These are phyloP conservation scores for Yamadazyma trypodendri DNA, from an alignment of 1,139 yeast genomes.

Conservation along the genomic window DNA sequence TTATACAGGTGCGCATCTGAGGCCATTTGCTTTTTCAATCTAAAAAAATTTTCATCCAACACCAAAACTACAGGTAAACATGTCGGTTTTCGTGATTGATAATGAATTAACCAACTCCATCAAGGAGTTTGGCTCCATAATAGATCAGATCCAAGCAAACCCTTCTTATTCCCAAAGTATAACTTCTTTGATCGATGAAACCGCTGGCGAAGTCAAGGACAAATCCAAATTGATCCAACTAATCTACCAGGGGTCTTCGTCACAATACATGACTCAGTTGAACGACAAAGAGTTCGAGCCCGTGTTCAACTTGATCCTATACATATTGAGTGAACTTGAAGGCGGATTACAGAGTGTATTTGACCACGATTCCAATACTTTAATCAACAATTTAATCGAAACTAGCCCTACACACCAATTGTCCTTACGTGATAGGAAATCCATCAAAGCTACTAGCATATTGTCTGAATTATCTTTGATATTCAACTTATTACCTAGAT, in stretches of 20 bases:
- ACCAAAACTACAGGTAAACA: conserved; percentile 13
- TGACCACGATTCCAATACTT: conserved; percentile 15
- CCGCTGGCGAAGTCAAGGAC: conserved; percentile 27
- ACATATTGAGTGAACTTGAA: conserved; percentile 34
- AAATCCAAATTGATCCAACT: conserved; percentile 28
- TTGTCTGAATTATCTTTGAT: conserved; percentile 43
- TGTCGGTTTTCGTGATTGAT: conserved; percentile 51
- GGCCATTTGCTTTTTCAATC: too few species aligned
- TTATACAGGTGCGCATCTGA: too few species aligned
- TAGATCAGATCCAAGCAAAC: conserved; percentile 33
- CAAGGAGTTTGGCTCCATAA: conserved; percentile 39
- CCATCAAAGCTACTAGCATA: conserved; percentile 43
- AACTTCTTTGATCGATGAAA: conserved; percentile 14
- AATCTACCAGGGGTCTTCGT: conserved; percentile 26
- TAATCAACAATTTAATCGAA: conserved; percentile 32
- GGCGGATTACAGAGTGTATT: conserved; percentile 28
- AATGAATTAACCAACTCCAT: conserved; percentile 44
- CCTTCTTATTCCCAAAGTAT: conserved; percentile 30
- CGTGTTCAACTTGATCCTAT: conserved; percentile 41
- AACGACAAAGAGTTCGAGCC: conserved; percentile 49
- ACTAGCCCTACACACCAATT: conserved; percentile 40
- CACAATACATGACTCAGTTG: conserved; percentile 31
- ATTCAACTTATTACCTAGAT: conserved; percentile 43
- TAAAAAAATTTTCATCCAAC: conserved; percentile 7
- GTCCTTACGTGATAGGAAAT: conserved; percentile 47